Conservation (phyloP, 768 basidiomycete species). For the Pleurotus ostreatus region DNA sequence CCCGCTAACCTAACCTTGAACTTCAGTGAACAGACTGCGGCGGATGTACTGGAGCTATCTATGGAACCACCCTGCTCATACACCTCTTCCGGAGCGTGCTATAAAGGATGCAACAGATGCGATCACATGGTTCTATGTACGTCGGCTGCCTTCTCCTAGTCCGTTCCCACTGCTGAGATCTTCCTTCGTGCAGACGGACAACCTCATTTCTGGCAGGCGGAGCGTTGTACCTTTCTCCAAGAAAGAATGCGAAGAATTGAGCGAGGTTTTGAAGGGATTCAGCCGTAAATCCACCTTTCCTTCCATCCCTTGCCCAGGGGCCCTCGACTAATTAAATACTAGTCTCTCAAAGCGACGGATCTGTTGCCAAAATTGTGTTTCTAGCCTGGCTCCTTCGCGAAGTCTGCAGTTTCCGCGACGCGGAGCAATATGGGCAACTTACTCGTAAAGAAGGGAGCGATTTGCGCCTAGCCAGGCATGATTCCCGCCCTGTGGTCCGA, state of each 20-base stretch:
- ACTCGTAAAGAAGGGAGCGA: constrained; percentile 28
- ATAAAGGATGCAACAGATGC: constrained; percentile 44
- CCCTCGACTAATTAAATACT: neutral
- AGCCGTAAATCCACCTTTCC: constrained; percentile 18
- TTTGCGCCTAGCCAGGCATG: constrained; percentile 15
- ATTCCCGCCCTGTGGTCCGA: constrained; percentile 9
- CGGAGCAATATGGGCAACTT: constrained; percentile 39
- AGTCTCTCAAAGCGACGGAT: constrained; percentile 29
- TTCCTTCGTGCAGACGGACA: constrained; percentile 33
- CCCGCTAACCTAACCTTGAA: neutral
- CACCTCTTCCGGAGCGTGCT: constrained; percentile 35
- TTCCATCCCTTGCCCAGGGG: neutral
- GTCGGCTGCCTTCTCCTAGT: constrained; percentile 3
- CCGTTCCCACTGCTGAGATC: neutral
- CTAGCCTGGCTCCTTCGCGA: constrained; percentile 49
- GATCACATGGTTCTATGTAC: constrained; percentile 45
- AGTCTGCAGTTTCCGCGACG: constrained; percentile 42
- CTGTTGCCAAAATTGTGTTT: constrained; percentile 40
- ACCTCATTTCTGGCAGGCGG: constrained; percentile 38
- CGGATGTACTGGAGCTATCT: constrained; percentile 52
- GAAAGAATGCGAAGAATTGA: constrained; percentile 46
- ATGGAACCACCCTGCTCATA: constrained; percentile 44
- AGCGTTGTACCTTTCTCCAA: constrained; percentile 52
- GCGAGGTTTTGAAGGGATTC: constrained; percentile 33
- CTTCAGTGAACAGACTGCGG: constrained; percentile 38